Percentiles rank a stretch among this genome's conserved stretches.
These are phyloP conservation scores for Sicyos baderoa DNA, from an alignment of 306 rosid species.

Conservation along the genomic window DNA sequence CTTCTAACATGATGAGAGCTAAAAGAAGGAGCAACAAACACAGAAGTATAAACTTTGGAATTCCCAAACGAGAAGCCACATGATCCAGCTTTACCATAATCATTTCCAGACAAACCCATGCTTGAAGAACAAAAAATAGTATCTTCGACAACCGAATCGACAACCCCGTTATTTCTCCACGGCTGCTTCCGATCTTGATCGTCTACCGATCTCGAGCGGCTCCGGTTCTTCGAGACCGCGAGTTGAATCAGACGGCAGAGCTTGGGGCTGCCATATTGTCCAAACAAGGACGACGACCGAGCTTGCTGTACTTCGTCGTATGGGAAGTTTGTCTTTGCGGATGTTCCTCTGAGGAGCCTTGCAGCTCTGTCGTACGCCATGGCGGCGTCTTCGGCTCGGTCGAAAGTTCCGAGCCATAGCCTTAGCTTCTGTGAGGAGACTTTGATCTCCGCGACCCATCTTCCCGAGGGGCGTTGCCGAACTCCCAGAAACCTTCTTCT, in stretches of 20 bases:
- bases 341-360: constrained; percentile 72
- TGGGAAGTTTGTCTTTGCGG: constrained; percentile 77
- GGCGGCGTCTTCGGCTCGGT: constrained; percentile 74
- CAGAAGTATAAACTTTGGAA: constrained; percentile 86
- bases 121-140: constrained; percentile 48
- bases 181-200: too few species aligned
- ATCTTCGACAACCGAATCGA: constrained; percentile 41
- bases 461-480: constrained; percentile 86
- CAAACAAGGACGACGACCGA: too few species aligned
- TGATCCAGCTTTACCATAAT: neutral
- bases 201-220: too few species aligned
- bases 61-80: constrained; percentile 44
- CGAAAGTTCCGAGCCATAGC: constrained; percentile 86
- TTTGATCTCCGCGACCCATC: constrained; percentile 93
- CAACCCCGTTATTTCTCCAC: neutral
- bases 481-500: constrained; percentile 63
- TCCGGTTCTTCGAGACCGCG: constrained; percentile 57
- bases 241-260: constrained; percentile 55
- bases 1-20: too few species aligned
- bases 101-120: neutral
- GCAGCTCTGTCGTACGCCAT: constrained; percentile 78
- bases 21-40: constrained; percentile 88
- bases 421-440: constrained; percentile 78
- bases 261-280: constrained; percentile 55
- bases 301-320: neutral